Conservation (phyloP, 108 stramenopile species). For the Aurantiochytrium sp. region DNA sequence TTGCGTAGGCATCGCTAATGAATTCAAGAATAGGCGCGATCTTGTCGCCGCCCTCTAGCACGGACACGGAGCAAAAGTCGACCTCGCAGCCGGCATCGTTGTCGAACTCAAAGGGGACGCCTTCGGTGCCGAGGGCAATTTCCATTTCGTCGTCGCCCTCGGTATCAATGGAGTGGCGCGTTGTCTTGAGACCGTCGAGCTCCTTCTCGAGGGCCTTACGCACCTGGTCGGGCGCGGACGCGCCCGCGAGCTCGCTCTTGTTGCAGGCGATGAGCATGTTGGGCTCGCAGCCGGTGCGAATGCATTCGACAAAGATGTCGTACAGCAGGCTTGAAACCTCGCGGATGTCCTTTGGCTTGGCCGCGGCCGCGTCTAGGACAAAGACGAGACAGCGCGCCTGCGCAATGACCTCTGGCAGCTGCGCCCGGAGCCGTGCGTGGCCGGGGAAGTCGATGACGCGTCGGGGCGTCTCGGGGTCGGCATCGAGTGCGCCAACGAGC, state of each 20-base stretch:
- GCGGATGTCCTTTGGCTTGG: background rate
- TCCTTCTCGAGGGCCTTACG: background rate
- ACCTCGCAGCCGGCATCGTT: constrained; percentile 19
- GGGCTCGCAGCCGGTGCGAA: background rate
- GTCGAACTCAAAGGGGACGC: background rate
- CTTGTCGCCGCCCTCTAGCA: background rate
- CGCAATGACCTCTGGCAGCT: background rate
- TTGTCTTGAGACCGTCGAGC: background rate
- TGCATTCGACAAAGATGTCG: background rate
- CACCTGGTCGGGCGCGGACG: background rate
- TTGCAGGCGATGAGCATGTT: constrained; percentile 16
- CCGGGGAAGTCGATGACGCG: constrained; percentile 9
- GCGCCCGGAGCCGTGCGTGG: background rate
- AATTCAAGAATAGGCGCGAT: background rate
- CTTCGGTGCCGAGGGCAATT: background rate
- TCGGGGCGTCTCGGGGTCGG: background rate
- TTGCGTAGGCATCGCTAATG: background rate
- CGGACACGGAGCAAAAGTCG: background rate
- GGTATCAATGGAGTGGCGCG: constrained; percentile 11
- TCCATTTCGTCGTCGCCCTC: constrained; percentile 16
- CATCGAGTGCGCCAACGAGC: background rate
- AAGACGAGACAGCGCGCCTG: background rate
- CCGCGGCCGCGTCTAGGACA: background rate
- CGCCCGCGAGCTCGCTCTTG: background rate
- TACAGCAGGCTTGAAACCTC: background rate